A percentile compares a stretch with the other conserved stretches of the same genome.
phyloP scores from a whole-genome alignment of 176 grass and related monocot genomes.

The Poa pratensis region DNA sequence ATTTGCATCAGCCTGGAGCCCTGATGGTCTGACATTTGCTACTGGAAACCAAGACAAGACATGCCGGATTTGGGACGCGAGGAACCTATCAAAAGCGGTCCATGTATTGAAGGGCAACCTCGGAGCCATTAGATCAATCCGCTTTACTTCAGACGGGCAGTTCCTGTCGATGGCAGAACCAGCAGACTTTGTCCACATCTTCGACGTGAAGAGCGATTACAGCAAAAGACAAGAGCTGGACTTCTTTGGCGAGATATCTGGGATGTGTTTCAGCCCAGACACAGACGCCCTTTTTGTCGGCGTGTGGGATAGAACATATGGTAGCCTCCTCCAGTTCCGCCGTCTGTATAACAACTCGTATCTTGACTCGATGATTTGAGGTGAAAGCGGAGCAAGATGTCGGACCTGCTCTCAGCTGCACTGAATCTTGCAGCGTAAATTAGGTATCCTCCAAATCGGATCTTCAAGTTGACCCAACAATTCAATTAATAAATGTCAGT shows the following conservation, averaged over 20 bases:
- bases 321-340: conserved; percentile 86
- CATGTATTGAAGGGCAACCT: conserved; percentile 84
- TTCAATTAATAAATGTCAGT: conserved; percentile 60
- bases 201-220: conserved; percentile 72
- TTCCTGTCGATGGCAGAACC: conserved; percentile 98
- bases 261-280: conserved; percentile 83
- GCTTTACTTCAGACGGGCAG: conserved; percentile 82
- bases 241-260: conserved; percentile 97
- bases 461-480: conserved; percentile 36
- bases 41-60: conserved; percentile 99
- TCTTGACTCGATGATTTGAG: conserved; percentile 77
- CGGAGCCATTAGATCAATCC: conserved; percentile 85
- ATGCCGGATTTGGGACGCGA: conserved; percentile 87
- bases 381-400: conserved; percentile 19
- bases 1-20: conserved; percentile 95
- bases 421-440: conserved; percentile 41
- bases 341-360: conserved; percentile 63
- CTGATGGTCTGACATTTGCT: conserved; percentile 82
- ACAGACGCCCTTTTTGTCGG: conserved; percentile 81
- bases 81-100: conserved; percentile 80
- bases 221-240: conserved; percentile 83
- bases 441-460: conserved; percentile 44
- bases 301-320: conserved; percentile 92
- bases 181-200: conserved; percentile 92
- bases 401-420: conserved; percentile 29